These are phyloP conservation scores for Loxodes magnus DNA, from an alignment of 73 alveolate genomes.

Conservation along the genomic window DNA sequence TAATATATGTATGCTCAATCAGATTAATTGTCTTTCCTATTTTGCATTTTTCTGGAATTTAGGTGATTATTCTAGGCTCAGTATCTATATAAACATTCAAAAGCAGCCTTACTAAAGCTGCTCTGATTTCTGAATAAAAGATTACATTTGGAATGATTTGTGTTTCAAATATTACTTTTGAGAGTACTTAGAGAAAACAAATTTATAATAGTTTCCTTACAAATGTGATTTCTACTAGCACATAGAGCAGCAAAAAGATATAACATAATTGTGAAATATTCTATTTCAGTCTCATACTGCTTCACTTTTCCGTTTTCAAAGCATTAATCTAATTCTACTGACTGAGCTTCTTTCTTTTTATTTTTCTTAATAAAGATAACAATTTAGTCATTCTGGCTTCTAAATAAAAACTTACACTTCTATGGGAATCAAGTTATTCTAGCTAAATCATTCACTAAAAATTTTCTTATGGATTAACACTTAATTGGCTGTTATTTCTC, in stretches of 20 bases:
- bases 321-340: neutral
- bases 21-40: too few relatives aligned
- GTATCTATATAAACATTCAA: slow-evolving; percentile 5
- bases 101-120: neutral
- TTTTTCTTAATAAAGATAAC: too few relatives aligned
- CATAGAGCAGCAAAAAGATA: slow-evolving; percentile 5
- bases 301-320: neutral
- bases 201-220: neutral
- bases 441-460: neutral
- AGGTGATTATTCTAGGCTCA: slow-evolving; percentile 10
- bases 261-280: slow-evolving; percentile 2
- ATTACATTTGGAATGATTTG: neutral
- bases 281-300: neutral
- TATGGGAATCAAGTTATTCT: neutral
- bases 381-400: too few relatives aligned
- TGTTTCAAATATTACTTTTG: slow-evolving; percentile 1
- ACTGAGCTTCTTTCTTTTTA: slow-evolving; percentile 4
- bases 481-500: slow-evolving; percentile 3
- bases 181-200: neutral
- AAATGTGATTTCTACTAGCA: neutral
- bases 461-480: neutral
- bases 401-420: neutral
- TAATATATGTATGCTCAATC: too few relatives aligned
- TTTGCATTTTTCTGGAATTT: too few relatives aligned
- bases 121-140: neutral